Percentiles rank a stretch among this genome's conserved stretches.
phyloP scores from a whole-genome alignment of 2,329 filamentous ascomycete genomes.

The Aureobasidium uvarum region DNA sequence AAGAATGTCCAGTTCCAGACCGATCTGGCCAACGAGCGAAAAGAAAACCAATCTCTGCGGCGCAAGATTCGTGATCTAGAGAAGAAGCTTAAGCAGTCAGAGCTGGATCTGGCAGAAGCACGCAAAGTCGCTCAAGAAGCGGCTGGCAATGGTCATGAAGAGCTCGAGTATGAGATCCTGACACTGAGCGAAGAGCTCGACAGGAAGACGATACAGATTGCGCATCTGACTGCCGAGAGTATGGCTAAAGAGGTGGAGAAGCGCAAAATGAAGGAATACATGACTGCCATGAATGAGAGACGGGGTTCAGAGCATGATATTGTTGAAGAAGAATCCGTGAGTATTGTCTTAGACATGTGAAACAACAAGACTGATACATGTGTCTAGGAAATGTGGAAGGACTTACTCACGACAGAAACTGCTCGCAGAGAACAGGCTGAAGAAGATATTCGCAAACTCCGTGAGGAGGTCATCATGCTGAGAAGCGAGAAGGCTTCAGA shows the following conservation, averaged over 20 bases:
- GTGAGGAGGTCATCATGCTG: constrained; percentile 69
- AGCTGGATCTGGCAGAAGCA: constrained; percentile 52
- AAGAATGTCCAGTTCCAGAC: constrained; percentile 97
- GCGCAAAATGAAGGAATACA: constrained; percentile 77
- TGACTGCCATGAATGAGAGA: constrained; percentile 62
- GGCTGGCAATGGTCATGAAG: constrained; percentile 48
- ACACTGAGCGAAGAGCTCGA: constrained; percentile 84
- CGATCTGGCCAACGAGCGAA: constrained; percentile 80
- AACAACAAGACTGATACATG: constrained; percentile 21
- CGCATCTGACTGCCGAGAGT: constrained; percentile 74
- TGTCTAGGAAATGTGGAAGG: constrained; percentile 82
- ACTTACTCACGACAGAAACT: constrained; percentile 88
- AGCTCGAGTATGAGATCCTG: constrained; percentile 79
- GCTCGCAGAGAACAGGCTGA: constrained; percentile 85
- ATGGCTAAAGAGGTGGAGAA: constrained; percentile 81
- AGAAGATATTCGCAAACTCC: constrained; percentile 78
- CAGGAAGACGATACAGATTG: constrained; percentile 78
- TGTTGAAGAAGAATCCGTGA: constrained; percentile 40
- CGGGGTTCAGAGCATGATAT: constrained; percentile 42
- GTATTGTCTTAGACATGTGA: constrained; percentile 11
- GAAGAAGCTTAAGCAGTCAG: constrained; percentile 64
- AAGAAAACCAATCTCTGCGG: constrained; percentile 82
- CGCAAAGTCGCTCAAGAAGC: constrained; percentile 45
- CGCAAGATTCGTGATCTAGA: constrained; percentile 83
- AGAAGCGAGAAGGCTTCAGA: constrained; percentile 46